Conservation (phyloP, 2,329 filamentous ascomycete species). For the Fusarium nodosum region DNA sequence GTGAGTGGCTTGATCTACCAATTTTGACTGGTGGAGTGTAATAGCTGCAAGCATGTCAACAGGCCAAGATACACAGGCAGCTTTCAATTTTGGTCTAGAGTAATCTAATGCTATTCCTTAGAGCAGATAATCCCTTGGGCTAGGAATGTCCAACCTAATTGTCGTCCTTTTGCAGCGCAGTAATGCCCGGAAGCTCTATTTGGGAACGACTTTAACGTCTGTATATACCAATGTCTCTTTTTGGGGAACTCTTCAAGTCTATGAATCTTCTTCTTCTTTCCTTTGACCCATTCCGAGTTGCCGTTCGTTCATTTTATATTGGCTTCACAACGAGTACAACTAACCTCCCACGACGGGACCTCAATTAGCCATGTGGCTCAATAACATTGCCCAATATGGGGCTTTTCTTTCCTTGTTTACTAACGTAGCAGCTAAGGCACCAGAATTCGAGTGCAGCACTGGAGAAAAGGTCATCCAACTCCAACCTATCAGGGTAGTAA, state of each 20-base stretch:
- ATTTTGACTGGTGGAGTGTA: background rate
- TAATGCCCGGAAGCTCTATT: background rate
- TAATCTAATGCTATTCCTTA: background rate
- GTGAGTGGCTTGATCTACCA: background rate
- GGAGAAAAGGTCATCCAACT: conserved; percentile 11
- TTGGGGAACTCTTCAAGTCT: background rate
- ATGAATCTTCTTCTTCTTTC: background rate
- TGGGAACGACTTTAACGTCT: background rate
- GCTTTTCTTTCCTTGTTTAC: background rate
- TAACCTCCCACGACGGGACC: background rate
- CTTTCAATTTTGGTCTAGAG: background rate
- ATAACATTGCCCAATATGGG: background rate
- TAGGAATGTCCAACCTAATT: background rate
- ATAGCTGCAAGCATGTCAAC: background rate
- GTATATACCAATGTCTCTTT: background rate
- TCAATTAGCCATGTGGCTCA: background rate
- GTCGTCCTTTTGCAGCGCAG: conserved; percentile 2
- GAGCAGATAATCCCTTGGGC: background rate
- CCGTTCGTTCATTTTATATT: background rate
- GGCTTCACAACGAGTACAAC: background rate
- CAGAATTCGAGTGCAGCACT: background rate
- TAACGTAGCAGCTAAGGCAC: background rate
- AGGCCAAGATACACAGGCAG: background rate
- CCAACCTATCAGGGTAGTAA: conserved; percentile 14
- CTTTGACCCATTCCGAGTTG: background rate